Evolutionary conservation across 129 eudicot genomes (phyloP), one percentile per base, ranked within the genome.

Genomic region (Ambrosia trifida): DNA sequence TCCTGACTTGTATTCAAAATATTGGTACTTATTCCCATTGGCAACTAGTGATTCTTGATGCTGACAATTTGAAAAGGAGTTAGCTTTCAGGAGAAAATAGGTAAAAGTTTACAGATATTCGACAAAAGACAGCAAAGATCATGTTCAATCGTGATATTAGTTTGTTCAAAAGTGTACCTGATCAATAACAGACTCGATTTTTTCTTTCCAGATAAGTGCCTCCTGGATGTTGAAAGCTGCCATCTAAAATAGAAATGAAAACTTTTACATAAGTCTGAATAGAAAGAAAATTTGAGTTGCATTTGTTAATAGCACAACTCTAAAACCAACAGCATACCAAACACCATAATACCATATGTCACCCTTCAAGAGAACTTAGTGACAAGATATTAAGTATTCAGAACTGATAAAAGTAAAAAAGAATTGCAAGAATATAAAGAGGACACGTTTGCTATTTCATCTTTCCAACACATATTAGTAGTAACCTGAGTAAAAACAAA

Each of bases 171-270:
- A 64, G 54, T 30, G 30, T 72, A 94, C 97, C 95, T 87, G 98
- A 78, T 94, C 98, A 70, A 94, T 94, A 71, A 94, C 95, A 72
- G 87, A 91, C 83, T 94, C 97, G 38, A 94, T 90, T 82, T 89
- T 94, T 63, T 90, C 98, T 86, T 94, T 94, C 98, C 97, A 94
- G 62, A 87, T 81, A 43, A 94, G 83, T 56, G 98, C 98, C 80
- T 94, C 98, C 82, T 94, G 98, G 74, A 94, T 94, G 91, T 94
- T 90, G 67, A 89, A 94, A 80, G 98, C 98, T 54, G 97, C 98
- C 98, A 94, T 85, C 97, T 94, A 80, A 57, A 81, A 78, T 78
- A 70, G 19, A 11, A 40, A 49, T 61, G 68, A 44, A n/a, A 20
- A 0, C 4, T 17, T 40, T 64, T 64, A 18, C 5, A 16, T 62